Evolutionary conservation across 2,329 filamentous ascomycete species (phyloP), one percentile per base, ranked within the genome.

Genomic region (Zymoseptoria brevis): DNA sequence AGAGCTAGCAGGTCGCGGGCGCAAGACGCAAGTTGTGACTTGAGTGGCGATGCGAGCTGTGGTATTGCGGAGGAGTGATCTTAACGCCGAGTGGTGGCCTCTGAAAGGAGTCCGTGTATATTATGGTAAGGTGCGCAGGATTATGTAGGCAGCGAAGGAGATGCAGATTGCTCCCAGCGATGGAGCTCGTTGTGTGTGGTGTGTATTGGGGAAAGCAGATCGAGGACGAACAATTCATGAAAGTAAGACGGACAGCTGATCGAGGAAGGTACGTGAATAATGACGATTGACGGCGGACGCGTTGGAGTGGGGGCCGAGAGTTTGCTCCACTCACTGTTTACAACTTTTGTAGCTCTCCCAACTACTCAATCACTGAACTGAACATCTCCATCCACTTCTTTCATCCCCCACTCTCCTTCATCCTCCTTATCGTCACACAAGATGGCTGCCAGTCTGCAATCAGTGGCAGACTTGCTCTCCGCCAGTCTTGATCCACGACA

Each of bases 401-500:
- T 45, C 35, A n/a, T n/a, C 54, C 16, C 16, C 35, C 51, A 50
- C 29, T 41, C 35, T 50, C 45, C 35, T 53, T 45, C 49, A 16
- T 45, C 57, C 48, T 52, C 48, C 51, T 24, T 19, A 30, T 21
- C 50, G 13, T 49, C 41, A 29, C 8, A 50, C 56, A 62, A 53
- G 35, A 88, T 88, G 84, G 81, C 84, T 68, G 76, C 80, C 64
- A 80, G 84, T 73, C 77, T 86, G 64, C 77, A 82, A 72, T 75
- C 77, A 65, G 77, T 96, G 74, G 88, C 90, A 64, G 85, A 90
- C 81, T 83, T 97, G 75, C 86, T 99, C 64, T 84, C 95, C 76
- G 90, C 90, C 69, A 97, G 91, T 69, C 83, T 97, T 70, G 90
- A 96, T 76, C 90, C 90, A 19, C 80, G 83, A 64, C 86, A 93